Conservation (phyloP, 75 land plant species). For the Chamaecyparis obtusa region DNA sequence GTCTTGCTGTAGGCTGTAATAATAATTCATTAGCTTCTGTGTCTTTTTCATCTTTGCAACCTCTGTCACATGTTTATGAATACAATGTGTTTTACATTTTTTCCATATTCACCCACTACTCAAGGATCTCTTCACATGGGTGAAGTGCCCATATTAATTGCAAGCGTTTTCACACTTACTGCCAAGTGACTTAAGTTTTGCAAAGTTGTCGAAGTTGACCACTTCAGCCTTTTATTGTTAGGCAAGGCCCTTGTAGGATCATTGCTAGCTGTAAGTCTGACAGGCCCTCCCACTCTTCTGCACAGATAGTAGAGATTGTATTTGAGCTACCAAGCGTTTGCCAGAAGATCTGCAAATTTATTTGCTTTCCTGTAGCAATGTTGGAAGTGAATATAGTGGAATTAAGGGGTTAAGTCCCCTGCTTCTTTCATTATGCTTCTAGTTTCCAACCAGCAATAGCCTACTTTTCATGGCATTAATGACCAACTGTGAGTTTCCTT, state of each 20-base stretch:
- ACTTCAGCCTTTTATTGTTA: background rate
- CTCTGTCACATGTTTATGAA: background rate
- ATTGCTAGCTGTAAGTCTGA: background rate
- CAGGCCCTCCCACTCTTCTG: background rate
- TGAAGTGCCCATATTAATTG: background rate
- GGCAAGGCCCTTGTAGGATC: background rate
- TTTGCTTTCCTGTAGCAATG: background rate
- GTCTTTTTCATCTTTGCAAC: background rate
- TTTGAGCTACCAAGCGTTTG: background rate
- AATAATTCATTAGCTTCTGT: background rate
- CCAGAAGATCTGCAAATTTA: background rate
- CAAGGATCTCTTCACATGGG: background rate
- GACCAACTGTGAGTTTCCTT: background rate
- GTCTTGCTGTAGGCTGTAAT: background rate
- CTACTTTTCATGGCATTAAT: background rate
- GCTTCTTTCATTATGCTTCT: background rate
- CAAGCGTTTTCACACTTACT: background rate
- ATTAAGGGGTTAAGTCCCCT: background rate
- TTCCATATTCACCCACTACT: background rate
- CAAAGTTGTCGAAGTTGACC: background rate
- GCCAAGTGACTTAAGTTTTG: background rate
- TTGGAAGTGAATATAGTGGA: background rate
- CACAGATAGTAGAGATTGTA: background rate
- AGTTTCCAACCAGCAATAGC: background rate
- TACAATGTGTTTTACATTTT: background rate